Evolutionary conservation across 2,329 filamentous ascomycete genomes (phyloP).

Genomic region (Aspergillus alliaceus): DNA sequence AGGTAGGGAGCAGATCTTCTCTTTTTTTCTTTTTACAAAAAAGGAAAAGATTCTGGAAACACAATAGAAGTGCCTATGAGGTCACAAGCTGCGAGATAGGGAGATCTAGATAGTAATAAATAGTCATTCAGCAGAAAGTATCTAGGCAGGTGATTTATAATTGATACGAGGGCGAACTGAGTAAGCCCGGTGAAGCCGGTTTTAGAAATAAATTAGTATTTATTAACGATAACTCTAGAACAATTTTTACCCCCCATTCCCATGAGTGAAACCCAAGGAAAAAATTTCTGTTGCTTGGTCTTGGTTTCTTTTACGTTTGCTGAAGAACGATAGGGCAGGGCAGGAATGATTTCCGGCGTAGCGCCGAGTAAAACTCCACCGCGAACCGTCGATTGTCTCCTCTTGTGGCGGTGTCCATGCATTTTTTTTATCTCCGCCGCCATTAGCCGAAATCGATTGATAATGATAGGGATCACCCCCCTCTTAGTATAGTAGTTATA

Average conservation of each 20-base stretch:
- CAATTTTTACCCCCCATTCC: background rate
- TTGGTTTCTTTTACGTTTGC: slow-evolving; percentile 31
- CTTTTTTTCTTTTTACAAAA: background rate
- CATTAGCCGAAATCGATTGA: slow-evolving; percentile 5
- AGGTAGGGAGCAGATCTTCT: background rate
- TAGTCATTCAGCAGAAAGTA: background rate
- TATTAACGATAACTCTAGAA: background rate
- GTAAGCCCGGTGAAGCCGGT: background rate
- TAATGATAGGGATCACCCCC: background rate
- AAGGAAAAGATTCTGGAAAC: too few relatives aligned
- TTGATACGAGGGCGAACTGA: background rate
- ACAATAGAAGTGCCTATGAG: background rate
- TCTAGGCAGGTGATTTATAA: slow-evolving; percentile 18
- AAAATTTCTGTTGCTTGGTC: slow-evolving; percentile 12
- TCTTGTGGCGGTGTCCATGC: background rate
- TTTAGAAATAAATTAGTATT: background rate
- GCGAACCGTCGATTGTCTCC: background rate
- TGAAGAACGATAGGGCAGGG: slow-evolving; percentile 18
- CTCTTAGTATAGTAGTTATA: background rate
- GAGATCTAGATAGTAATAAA: background rate
- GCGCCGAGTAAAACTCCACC: slow-evolving; percentile 11
- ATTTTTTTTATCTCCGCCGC: background rate
- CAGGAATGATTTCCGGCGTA: slow-evolving; percentile 18
- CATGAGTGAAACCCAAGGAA: slow-evolving; percentile 2
- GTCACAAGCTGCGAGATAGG: background rate